Percentiles rank a stretch among this genome's conserved stretches.
These are phyloP conservation scores for Aureobasidium sp. DNA, from an alignment of 2,329 filamentous ascomycete genomes.

Conservation along the genomic window DNA sequence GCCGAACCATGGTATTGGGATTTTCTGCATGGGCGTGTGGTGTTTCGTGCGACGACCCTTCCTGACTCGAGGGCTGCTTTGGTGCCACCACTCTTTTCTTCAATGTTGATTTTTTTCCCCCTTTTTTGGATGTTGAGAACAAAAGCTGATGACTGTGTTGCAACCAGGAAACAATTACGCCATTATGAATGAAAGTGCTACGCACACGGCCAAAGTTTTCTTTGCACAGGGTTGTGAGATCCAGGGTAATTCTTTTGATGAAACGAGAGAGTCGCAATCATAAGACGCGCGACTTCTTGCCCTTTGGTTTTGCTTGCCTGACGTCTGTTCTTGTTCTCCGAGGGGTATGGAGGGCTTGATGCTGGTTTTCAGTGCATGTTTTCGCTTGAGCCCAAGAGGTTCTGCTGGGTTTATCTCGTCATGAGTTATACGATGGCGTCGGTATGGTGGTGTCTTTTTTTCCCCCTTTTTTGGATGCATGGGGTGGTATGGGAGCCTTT, in stretches of 20 bases:
- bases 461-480: too few species aligned
- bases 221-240: slow-evolving; percentile 80
- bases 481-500: too few species aligned
- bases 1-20: slow-evolving; percentile 8
- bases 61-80: not conserved
- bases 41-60: not conserved
- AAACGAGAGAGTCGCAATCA: slow-evolving; percentile 13
- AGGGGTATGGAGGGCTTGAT: not conserved
- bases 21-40: not conserved
- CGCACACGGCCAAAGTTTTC: slow-evolving; percentile 67
- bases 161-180: slow-evolving; percentile 93
- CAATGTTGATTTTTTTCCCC: not conserved
- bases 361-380: too few species aligned
- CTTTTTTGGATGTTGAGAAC: too few species aligned
- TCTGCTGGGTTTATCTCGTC: too few species aligned
- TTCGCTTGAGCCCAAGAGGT: too few species aligned
- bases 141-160: not conserved
- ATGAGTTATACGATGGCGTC: too few species aligned
- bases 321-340: not conserved
- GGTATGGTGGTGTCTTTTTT: too few species aligned
- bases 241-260: slow-evolving; percentile 17
- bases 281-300: not conserved
- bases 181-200: slow-evolving; percentile 71
- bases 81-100: not conserved
- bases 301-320: not conserved